phyloP scores from a whole-genome alignment of 805 yeast genomes.

The Zygoascus biomembranicola region DNA sequence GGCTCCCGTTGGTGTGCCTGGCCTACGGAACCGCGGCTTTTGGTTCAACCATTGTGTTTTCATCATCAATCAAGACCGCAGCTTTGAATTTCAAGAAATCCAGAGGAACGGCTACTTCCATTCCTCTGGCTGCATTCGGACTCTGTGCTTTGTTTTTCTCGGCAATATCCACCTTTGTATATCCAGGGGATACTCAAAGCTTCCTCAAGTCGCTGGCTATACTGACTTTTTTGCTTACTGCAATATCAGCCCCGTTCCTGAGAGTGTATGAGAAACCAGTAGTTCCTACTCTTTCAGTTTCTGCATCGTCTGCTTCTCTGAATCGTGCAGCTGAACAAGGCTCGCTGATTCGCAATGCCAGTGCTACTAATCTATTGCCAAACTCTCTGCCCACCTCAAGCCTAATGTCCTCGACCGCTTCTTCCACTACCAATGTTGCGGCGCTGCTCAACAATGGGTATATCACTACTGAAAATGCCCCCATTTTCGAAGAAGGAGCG shows the following conservation, averaged over 20 bases:
- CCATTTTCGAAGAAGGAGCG: slow-evolving; percentile 1
- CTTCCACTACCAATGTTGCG: background rate
- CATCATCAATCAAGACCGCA: slow-evolving; percentile 62
- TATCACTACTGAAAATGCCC: background rate
- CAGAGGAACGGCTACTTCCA: slow-evolving; percentile 66
- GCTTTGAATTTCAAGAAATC: slow-evolving; percentile 59
- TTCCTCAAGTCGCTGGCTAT: slow-evolving; percentile 13
- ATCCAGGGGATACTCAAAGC: slow-evolving; percentile 20
- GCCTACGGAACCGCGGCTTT: slow-evolving; percentile 41
- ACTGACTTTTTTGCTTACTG: slow-evolving; percentile 12
- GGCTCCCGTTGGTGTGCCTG: slow-evolving; percentile 34
- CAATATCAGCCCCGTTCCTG: slow-evolving; percentile 13
- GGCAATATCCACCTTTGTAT: slow-evolving; percentile 35
- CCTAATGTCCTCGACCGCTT: background rate
- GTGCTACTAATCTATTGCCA: background rate
- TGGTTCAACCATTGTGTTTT: slow-evolving; percentile 60
- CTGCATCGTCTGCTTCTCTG: background rate
- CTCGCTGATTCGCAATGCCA: background rate
- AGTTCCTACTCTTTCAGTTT: background rate
- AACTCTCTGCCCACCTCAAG: background rate
- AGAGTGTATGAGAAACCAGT: slow-evolving; percentile 6
- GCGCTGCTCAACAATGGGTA: background rate
- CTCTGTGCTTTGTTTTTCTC: slow-evolving; percentile 65
- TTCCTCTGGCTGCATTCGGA: slow-evolving; percentile 70
- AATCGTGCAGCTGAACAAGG: background rate